These are phyloP conservation scores for Cutaneotrichosporon sp. DNA, from an alignment of 1,284 basidiomycete genomes.

Conservation along the genomic window DNA sequence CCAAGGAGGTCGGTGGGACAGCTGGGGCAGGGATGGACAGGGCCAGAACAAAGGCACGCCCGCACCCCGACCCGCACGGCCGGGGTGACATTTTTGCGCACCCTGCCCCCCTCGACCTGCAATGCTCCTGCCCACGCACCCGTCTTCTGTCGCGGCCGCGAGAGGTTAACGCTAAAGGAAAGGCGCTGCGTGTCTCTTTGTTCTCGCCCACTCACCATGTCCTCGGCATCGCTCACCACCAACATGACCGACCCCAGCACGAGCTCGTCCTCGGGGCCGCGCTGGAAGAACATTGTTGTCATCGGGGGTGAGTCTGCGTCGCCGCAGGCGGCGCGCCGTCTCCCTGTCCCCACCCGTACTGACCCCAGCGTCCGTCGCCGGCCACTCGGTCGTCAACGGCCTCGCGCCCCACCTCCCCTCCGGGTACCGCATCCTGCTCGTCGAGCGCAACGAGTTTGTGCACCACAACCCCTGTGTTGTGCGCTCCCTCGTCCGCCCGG, in stretches of 20 bases:
- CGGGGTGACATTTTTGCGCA: no score
- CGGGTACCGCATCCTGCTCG: conserved; percentile 54
- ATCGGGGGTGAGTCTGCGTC: conserved; percentile 48
- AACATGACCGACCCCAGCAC: not conserved
- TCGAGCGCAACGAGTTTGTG: conserved; percentile 52
- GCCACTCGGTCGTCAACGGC: conserved; percentile 43
- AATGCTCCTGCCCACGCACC: no score
- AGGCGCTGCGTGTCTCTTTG: no score
- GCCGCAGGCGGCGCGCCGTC: no score
- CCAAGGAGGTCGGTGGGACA: no score
- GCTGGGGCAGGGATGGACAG: no score
- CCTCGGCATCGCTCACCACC: not conserved
- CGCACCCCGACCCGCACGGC: no score
- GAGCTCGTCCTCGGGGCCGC: not conserved
- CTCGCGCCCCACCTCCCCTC: conserved; percentile 48
- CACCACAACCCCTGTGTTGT: conserved; percentile 53
- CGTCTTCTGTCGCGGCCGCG: no score
- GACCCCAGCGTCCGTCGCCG: conserved; percentile 44
- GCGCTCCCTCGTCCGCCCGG: conserved; percentile 53
- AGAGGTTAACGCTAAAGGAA: no score
- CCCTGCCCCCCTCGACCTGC: no score
- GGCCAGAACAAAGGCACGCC: no score
- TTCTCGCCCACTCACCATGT: not conserved
- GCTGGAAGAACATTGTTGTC: conserved; percentile 42
- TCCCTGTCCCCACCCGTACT: no score